Evolutionary conservation across 2,329 filamentous ascomycete genomes (phyloP), one percentile per base, ranked within the genome.

Genomic region (Botrytis deweyae): DNA sequence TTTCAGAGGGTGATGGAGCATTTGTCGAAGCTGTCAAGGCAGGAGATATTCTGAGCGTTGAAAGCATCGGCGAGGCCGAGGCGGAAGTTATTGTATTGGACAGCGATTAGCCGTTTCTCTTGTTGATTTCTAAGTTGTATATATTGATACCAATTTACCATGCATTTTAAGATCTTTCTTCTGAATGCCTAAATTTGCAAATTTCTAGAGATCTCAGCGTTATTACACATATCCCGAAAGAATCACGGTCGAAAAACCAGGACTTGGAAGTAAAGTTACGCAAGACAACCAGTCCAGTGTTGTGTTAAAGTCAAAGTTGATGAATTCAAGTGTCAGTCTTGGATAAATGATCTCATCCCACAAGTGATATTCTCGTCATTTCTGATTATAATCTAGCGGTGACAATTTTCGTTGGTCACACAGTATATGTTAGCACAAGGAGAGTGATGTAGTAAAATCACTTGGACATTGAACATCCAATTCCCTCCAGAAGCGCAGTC

Each of bases 1-100:
- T 97, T 29, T 85, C 84, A 1, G 94, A 97, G 83, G 94, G 94
- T 0, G 94, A 97, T 82, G 93, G 93, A 25, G 93, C 92, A 1
- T 96, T 93, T 82, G 84, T 97, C 10, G 89, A 91, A 10, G 83
- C 83, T 22, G 86, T 93, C 18, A 88, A 87, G 78, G 88, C 86
- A 16, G 91, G 90, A 0, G 91, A 93, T 80, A 87, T 87, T 78
- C 82, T 93, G 55, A 83, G 82, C 2, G 86, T 93, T 49, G 90
- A 93, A 82, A 92, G 88, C 79, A 85, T 93, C 52, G 91, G 91
- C 2, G 88, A 90, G 73, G 90, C 81, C 0, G 74, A 75, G 38
- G 73, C 73, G 14, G 74, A 75, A 49, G 74, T 77, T 55, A 72
- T 78, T 29, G 59, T 79, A 63, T 75, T 80, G 69, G 74, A 75